Conservation (phyloP, 495 filamentous ascomycete genomes). For the Aspergillus avenaceus region DNA sequence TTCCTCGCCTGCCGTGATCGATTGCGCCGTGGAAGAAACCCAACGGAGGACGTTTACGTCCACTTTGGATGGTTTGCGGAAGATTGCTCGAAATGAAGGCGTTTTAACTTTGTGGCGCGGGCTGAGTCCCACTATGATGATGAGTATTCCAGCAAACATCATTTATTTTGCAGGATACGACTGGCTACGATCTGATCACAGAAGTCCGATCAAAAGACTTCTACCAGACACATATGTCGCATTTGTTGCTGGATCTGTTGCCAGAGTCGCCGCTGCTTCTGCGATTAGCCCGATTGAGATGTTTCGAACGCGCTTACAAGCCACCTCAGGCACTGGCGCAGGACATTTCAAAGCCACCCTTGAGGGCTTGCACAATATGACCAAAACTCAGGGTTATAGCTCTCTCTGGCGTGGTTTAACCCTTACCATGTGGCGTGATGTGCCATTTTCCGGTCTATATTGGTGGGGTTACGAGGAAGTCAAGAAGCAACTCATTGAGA, state of each 20-base stretch:
- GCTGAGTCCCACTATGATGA: conserved; percentile 83
- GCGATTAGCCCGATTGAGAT: conserved; percentile 91
- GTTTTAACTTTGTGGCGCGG: conserved; percentile 85
- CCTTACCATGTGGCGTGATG: conserved; percentile 92
- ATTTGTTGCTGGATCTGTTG: conserved; percentile 71
- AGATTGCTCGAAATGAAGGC: conserved; percentile 96
- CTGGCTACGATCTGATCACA: conserved; percentile 69
- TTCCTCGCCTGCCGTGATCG: conserved; percentile 36
- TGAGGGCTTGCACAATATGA: conserved; percentile 72
- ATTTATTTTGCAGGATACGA: conserved; percentile 99
- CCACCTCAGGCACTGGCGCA: conserved; percentile 50
- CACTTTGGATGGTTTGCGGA: conserved; percentile 85
- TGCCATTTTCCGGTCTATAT: conserved; percentile 94
- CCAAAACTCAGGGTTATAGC: conserved; percentile 64
- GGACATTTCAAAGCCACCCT: conserved; percentile 72
- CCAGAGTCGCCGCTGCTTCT: conserved; percentile 74
- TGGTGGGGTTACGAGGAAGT: conserved; percentile 96
- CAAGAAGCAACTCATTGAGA: conserved; percentile 58
- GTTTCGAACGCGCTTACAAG: conserved; percentile 89
- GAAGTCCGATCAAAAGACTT: conserved; percentile 60
- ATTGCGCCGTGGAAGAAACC: conserved; percentile 84
- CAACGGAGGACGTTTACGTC: conserved; percentile 81
- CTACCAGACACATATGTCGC: conserved; percentile 67
- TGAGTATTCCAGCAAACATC: conserved; percentile 93
- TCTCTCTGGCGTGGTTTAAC: conserved; percentile 92